Base-by-base conservation (phyloP, 1,139 yeast genomes). In the Lodderomyces orthopsilosis region DNA sequence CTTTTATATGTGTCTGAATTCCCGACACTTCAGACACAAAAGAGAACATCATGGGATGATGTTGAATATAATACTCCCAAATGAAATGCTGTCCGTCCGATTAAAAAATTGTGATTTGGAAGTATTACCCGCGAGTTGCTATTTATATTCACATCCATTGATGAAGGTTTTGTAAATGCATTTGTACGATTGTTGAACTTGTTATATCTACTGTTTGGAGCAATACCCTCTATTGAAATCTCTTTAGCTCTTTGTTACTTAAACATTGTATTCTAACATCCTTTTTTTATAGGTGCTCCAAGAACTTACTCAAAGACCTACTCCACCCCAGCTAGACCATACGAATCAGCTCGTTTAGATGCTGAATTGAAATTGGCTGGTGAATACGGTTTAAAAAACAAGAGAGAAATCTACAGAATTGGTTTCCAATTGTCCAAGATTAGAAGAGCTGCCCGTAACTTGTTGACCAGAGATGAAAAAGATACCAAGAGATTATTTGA, bases 381-480 rank as follows among this genome's bases (percentile, higher is more conserved):
- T 83, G 98, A 93, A 80, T 93, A 78, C 86, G 99, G 98, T 83
- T 86, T 93, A 73, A 91, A 90, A 83, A 93, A 94, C 97, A 93
- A 93, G 91, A 89, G 95, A 75, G 98, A 93, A 81, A 89, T 93
- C 77, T 90, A 91, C 95, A 87, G 97, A 84, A 88, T 91, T 74
- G 91, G 90, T 74, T 89, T 85, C 85, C 97, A 93, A 81, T 89
- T 93, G 72, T 93, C 99, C 59, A 93, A 93, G 86, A 93, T 93
- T 74, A 93, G 99, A 83, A 90, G 98, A 83, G 98, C 98, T 74
- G 99, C 99, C 71, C 96, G 99, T 86, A 98, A 94, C 72, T 83
- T 93, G 70, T 86, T 93, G 78, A 93, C 98, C 81, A 90, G 97
- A 83, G 98, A 93, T 67, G 98, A 93, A 83, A 93, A 93, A 85